Base-by-base conservation (phyloP, 768 basidiomycete species). In the Termitomyces sp. region DNA sequence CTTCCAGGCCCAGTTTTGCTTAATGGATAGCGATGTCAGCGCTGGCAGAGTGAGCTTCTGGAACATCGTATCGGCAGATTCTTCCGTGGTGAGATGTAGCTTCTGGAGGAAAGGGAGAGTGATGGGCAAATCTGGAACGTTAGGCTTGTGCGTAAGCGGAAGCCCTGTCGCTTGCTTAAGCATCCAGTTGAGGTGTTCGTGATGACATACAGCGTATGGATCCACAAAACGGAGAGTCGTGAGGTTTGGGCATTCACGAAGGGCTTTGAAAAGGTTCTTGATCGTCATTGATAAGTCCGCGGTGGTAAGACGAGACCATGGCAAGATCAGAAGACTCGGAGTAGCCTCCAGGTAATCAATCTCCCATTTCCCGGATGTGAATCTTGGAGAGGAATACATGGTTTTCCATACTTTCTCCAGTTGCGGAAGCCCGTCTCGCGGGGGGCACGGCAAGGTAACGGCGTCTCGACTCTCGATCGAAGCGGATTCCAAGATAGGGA, bases 181-280 rank as follows among this genome's bases (percentile, higher is more conserved):
- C 14, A 37, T 20, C 14, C 3, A 11, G 45, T 42, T 5, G 3
- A 53, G 37, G 17, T 40, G 57, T 7, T 14, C 14, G 29, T 29
- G 50, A 31, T 57, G 56, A 29, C 6, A 45, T 11, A 49, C n/a
- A 32, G 45, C 32, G 20, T 34, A 48, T 25, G 53, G 40, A 42
- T 57, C 55, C 14, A 49, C 56, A 29, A 45, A 59, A 17, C 25
- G 43, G 25, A 63, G 49, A 32, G 50, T 56, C 12, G 49, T 42
- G 56, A 63, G 59, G 29, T 60, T 60, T n/a, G 9, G 32, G 46
- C 62, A 63, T 43, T 47, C 25, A n/a, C 48, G 31, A 9, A 63
- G 56, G 31, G 38, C 17, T 14, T 45, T 34, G 12, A 63, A 57
- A 12, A 60, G 49, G 5, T 14, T 25, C 25, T 56, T 51, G 37